Evolutionary conservation across 768 basidiomycete genomes (phyloP), one percentile per base, ranked within the genome.

Genomic region (Amylocystis lapponica): DNA sequence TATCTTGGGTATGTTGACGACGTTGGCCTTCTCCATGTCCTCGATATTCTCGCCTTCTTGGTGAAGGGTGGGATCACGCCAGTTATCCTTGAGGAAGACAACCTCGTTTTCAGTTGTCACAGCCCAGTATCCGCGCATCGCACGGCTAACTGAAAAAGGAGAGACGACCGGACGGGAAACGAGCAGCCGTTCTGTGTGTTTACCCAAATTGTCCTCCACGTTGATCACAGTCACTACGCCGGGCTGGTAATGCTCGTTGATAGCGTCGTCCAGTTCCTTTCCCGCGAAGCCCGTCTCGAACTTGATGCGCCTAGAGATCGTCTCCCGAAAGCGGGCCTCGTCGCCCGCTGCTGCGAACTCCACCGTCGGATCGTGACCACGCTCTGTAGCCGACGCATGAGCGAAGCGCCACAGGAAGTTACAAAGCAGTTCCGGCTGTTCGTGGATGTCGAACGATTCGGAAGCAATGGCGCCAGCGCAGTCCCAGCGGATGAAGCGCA

Each of bases 401-500:
- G 49, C 32, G 43, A 63, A 66, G 2, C 55, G 54, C 55, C 56
- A 61, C 5, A 68, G 39, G 42, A 66, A 68, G 2, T 59, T 49
- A 8, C 54, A 46, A 1, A 70, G 50, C 0, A 44, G 17, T 9
- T 47, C 31, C 8, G 52, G 49, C 0, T 59, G n/a, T 5, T 46
- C 9, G 6, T 40, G 38, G 22, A 56, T 55, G 36, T 61, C 45
- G 51, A 68, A 64, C 0, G 37, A n/a, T 17, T 47, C 43, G 0
- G 65, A 51, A 4, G 64, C 62, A 12, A 68, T 49, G 1, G 48
- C 52, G 8, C 63, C 68, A 2, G 62, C 47, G 3, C 66, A 56
- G 39, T 69, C 68, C 47, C 57, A 54, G 4, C 58, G 54, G 16
- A 69, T 50, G 27, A 68, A 42, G 3, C 65, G 59, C 8, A 48